These are phyloP conservation scores for Teunomyces kruisii DNA, from an alignment of 805 yeast genomes.

Conservation along the genomic window DNA sequence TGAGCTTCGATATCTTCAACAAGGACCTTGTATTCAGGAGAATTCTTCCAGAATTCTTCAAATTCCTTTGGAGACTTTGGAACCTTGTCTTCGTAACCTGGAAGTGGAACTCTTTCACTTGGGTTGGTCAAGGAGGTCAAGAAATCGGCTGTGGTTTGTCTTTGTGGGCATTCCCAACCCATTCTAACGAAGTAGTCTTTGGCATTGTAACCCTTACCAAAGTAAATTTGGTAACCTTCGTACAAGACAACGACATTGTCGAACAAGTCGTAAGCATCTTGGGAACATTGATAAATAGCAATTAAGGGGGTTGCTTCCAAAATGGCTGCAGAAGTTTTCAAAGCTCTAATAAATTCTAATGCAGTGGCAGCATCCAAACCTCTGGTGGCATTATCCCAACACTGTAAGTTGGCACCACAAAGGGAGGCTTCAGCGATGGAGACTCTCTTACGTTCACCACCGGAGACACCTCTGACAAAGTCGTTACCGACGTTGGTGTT, in stretches of 20 bases:
- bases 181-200: conserved; percentile 48
- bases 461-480: conserved; percentile 70
- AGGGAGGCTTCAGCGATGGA: conserved; percentile 77
- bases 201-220: conserved; percentile 47
- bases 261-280: conserved; percentile 60
- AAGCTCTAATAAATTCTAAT: conserved; percentile 65
- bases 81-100: conserved; percentile 47
- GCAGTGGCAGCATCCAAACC: conserved; percentile 87
- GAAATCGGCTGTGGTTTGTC: conserved; percentile 62
- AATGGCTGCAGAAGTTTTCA: conserved; percentile 59
- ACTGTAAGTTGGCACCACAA: conserved; percentile 60
- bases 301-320: conserved; percentile 54
- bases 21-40: conserved; percentile 37
- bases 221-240: conserved; percentile 57
- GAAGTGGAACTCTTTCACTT: conserved; percentile 42
- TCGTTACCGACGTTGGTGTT: conserved; percentile 64
- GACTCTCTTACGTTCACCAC: conserved; percentile 85
- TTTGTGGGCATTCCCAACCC: conserved; percentile 57
- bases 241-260: conserved; percentile 63
- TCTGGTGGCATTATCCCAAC: conserved; percentile 84
- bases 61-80: conserved; percentile 34
- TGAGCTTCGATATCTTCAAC: conserved; percentile 13
- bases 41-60: conserved; percentile 41
- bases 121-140: conserved; percentile 58
- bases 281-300: conserved; percentile 57